A percentile compares a stretch with the other conserved stretches of the same genome.
Evolutionary conservation across 2,329 filamentous ascomycete genomes (phyloP).

Genomic region (Arthrobotrys musiformis): DNA sequence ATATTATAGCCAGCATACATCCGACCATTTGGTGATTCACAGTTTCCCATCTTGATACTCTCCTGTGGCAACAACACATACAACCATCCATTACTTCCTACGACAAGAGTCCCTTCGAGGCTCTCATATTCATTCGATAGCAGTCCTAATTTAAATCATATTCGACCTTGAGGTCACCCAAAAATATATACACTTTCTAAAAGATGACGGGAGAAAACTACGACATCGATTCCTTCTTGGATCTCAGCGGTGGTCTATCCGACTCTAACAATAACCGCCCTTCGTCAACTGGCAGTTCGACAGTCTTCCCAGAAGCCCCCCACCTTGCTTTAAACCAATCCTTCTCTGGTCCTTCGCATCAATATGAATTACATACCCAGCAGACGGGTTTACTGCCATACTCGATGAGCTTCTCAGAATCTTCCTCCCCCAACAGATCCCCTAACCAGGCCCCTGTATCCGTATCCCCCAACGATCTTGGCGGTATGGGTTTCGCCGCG

Average conservation of each 20-base stretch:
- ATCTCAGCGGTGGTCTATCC: slow-evolving; percentile 53
- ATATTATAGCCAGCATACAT: slow-evolving; percentile 38
- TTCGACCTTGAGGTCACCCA: slow-evolving; percentile 31
- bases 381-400: slow-evolving; percentile 92
- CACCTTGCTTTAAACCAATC: slow-evolving; percentile 57
- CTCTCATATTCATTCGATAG: slow-evolving; percentile 30
- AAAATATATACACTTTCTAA: not conserved
- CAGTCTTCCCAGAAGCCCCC: slow-evolving; percentile 57
- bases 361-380: slow-evolving; percentile 94
- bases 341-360: slow-evolving; percentile 85
- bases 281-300: slow-evolving; percentile 54
- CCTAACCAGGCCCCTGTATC: slow-evolving; percentile 66
- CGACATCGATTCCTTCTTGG: slow-evolving; percentile 57
- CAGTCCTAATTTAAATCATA: slow-evolving; percentile 13
- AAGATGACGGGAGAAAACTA: slow-evolving; percentile 54
- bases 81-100: slow-evolving; percentile 12
- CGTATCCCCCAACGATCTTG: slow-evolving; percentile 66
- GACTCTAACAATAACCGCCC: slow-evolving; percentile 53
- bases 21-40: slow-evolving; percentile 39
- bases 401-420: slow-evolving; percentile 78
- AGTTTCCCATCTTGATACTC: slow-evolving; percentile 12
- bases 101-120: slow-evolving; percentile 32
- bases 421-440: slow-evolving; percentile 71
- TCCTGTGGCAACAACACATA: slow-evolving; percentile 52
- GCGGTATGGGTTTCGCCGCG: slow-evolving; percentile 60